These are phyloP conservation scores for Candida pseudofarinosa DNA, from an alignment of 805 yeast genomes.

Conservation along the genomic window DNA sequence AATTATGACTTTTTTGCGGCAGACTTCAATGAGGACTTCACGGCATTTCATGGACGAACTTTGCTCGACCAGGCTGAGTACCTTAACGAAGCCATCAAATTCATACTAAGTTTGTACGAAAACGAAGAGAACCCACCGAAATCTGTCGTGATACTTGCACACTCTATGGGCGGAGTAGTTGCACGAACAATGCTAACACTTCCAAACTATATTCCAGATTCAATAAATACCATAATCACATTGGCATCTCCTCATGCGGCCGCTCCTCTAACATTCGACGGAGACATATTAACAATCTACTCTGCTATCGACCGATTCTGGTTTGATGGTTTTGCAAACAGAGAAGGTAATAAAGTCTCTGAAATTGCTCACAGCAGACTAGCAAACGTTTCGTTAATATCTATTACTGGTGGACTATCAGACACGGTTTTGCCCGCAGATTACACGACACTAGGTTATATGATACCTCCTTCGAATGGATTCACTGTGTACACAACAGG, in stretches of 20 bases:
- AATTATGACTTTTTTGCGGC: constrained; percentile 85
- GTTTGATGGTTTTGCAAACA: constrained; percentile 53
- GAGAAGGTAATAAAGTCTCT: constrained; percentile 10
- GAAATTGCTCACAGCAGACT: constrained; percentile 45
- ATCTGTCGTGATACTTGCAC: constrained; percentile 80
- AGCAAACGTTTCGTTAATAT: constrained; percentile 61
- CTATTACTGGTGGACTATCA: constrained; percentile 83
- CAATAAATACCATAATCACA: constrained; percentile 81
- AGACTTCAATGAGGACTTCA: constrained; percentile 92
- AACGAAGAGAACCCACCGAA: constrained; percentile 42
- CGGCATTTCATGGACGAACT: constrained; percentile 94
- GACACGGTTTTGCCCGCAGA: constrained; percentile 88
- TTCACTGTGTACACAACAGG: constrained; percentile 81
- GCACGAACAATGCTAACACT: constrained; percentile 79
- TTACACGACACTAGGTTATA: constrained; percentile 67
- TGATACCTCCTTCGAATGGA: constrained; percentile 73
- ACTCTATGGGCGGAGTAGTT: constrained; percentile 98
- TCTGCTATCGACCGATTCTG: constrained; percentile 74
- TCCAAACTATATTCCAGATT: constrained; percentile 65
- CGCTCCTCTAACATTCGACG: constrained; percentile 90
- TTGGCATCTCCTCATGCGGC: constrained; percentile 89
- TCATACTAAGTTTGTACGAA: constrained; percentile 68
- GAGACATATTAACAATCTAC: constrained; percentile 75
- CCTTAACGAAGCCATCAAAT: constrained; percentile 78
- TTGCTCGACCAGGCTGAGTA: constrained; percentile 91